These are phyloP conservation scores for Mycena vulgaris DNA, from an alignment of 768 basidiomycete species.

Conservation along the genomic window DNA sequence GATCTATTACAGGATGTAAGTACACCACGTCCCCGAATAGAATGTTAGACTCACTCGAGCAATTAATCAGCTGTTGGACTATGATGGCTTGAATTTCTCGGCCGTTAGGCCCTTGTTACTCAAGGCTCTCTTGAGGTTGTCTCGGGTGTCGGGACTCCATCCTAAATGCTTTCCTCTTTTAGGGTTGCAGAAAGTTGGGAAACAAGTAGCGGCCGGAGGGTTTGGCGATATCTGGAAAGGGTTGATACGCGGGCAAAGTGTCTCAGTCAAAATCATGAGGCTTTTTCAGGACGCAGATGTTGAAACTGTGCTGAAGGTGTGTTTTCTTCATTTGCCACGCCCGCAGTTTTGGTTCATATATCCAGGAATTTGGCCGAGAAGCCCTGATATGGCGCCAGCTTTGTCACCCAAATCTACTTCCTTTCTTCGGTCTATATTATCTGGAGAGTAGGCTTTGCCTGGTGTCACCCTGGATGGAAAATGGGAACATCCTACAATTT, in stretches of 20 bases:
- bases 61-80: background rate
- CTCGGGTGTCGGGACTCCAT: constrained; percentile 12
- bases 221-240: constrained; percentile 38
- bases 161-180: constrained; percentile 32
- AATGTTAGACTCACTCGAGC: background rate
- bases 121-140: constrained; percentile 31
- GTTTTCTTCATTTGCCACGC: no score
- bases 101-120: constrained; percentile 16
- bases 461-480: constrained; percentile 49
- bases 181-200: constrained; percentile 30
- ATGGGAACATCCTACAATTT: constrained; percentile 40
- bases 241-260: constrained; percentile 31
- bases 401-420: constrained; percentile 42
- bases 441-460: constrained; percentile 39
- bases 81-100: background rate
- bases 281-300: constrained; percentile 1
- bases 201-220: constrained; percentile 33
- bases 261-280: constrained; percentile 38
- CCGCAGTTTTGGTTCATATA: background rate
- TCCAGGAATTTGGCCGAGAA: constrained; percentile 36
- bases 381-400: constrained; percentile 41
- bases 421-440: constrained; percentile 42
- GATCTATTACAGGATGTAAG: constrained; percentile 30
- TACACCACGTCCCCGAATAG: background rate
- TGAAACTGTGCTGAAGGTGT: no score